phyloP scores from a whole-genome alignment of 805 yeast species.

The Nakazawaea holstii region DNA sequence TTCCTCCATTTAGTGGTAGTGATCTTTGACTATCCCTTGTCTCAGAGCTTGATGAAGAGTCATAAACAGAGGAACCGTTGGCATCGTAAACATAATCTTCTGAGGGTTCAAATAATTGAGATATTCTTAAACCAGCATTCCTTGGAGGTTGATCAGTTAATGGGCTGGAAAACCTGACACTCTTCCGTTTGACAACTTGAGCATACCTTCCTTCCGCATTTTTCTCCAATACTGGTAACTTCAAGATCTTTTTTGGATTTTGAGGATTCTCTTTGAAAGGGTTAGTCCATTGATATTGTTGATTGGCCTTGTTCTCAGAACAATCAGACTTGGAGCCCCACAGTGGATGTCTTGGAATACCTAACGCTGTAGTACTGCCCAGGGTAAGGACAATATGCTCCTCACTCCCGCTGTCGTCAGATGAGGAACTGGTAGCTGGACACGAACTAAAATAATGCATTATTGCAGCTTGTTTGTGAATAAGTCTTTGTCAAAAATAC shows the following conservation, averaged over 20 bases:
- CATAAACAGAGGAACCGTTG: background rate
- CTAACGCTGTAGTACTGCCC: background rate
- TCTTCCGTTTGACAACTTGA: background rate
- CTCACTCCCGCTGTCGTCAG: slow-evolving; percentile 4
- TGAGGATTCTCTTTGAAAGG: background rate
- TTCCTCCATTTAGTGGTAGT: too few relatives aligned
- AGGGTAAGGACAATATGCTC: slow-evolving; percentile 1
- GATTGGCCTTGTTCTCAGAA: too few relatives aligned
- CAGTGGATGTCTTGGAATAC: slow-evolving; percentile 8
- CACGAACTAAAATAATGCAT: slow-evolving; percentile 3
- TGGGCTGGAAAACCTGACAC: slow-evolving; percentile 10
- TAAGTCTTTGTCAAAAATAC: background rate
- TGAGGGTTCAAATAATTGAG: background rate
- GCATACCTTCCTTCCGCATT: slow-evolving; percentile 1
- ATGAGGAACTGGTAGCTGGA: slow-evolving; percentile 10
- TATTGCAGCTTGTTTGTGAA: background rate
- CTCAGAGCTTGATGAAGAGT: background rate
- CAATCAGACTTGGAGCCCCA: background rate
- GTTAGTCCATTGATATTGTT: background rate
- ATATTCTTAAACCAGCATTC: background rate
- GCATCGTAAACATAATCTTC: background rate
- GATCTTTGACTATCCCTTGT: background rate
- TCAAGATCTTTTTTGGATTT: background rate
- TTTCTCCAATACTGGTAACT: slow-evolving; percentile 7
- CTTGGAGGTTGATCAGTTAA: background rate